phyloP scores from a whole-genome alignment of 2,329 filamentous ascomycete species.

The Clarireedia monteithiana region DNA sequence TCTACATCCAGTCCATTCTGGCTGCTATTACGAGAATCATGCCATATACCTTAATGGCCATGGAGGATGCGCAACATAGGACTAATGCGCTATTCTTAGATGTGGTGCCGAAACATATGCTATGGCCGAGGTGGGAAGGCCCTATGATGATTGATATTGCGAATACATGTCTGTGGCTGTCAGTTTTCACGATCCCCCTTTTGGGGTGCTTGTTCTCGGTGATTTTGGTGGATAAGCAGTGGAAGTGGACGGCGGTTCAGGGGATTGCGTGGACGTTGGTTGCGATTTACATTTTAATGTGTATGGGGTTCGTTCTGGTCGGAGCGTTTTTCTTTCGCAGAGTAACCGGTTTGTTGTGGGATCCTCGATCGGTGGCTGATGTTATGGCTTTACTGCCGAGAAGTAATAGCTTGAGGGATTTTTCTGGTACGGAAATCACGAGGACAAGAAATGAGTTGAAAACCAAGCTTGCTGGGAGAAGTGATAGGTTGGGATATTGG shows the following conservation, averaged over 20 bases:
- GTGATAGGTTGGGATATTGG: conserved; percentile 83
- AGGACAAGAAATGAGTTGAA: conserved; percentile 43
- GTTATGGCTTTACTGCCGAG: conserved; percentile 69
- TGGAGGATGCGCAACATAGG: conserved; percentile 49
- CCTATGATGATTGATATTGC: conserved; percentile 60
- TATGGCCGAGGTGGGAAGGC: conserved; percentile 63
- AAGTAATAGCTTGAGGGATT: conserved; percentile 70
- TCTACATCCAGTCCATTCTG: conserved; percentile 72
- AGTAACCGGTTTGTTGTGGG: conserved; percentile 76
- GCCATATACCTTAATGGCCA: conserved; percentile 72
- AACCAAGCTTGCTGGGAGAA: conserved; percentile 45
- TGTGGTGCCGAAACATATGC: conserved; percentile 51
- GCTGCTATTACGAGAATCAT: conserved; percentile 66
- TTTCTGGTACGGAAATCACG: conserved; percentile 59
- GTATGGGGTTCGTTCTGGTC: conserved; percentile 49
- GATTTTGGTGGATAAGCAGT: conserved; percentile 48
- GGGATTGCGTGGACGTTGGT: conserved; percentile 73
- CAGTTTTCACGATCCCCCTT: conserved; percentile 73
- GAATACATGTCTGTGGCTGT: conserved; percentile 66
- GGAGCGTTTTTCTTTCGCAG: conserved; percentile 56
- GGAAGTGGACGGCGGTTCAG: conserved; percentile 75
- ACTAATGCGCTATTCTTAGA: conserved; percentile 59
- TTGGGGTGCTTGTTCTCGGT: conserved; percentile 69
- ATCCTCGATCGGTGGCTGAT: conserved; percentile 74
- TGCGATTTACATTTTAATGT: conserved; percentile 61